These are phyloP conservation scores for Baorangia bicolor DNA, from an alignment of 768 basidiomycete species.

Conservation along the genomic window DNA sequence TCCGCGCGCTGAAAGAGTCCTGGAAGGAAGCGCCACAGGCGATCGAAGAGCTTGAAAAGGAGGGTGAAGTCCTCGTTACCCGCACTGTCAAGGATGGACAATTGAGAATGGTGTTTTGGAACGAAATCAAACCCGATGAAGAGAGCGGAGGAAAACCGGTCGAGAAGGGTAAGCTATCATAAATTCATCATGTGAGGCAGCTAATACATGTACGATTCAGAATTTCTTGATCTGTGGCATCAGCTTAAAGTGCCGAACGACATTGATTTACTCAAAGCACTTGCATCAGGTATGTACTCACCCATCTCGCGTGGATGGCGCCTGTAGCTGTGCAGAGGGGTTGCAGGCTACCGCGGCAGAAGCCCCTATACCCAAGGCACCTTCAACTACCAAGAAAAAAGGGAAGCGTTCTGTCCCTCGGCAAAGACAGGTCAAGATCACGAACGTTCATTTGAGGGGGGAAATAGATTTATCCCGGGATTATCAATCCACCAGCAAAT, in stretches of 20 bases:
- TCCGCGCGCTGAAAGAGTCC: slow-evolving; percentile 82
- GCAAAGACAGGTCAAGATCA: slow-evolving; percentile 78
- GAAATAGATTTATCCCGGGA: slow-evolving; percentile 84
- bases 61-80: slow-evolving; percentile 87
- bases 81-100: slow-evolving; percentile 82
- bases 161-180: slow-evolving; percentile 64
- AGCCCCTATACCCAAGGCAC: slow-evolving; percentile 51
- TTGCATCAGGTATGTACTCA: slow-evolving; percentile 59
- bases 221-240: slow-evolving; percentile 89
- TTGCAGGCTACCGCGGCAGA: slow-evolving; percentile 77
- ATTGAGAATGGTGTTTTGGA: slow-evolving; percentile 85
- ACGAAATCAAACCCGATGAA: slow-evolving; percentile 78
- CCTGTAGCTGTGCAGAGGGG: slow-evolving; percentile 52
- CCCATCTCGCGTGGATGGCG: not conserved
- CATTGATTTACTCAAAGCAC: slow-evolving; percentile 74
- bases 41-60: slow-evolving; percentile 86
- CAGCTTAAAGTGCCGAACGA: slow-evolving; percentile 81
- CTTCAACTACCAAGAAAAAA: slow-evolving; percentile 69
- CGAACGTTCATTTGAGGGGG: slow-evolving; percentile 84
- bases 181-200: not conserved
- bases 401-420: slow-evolving; percentile 73
- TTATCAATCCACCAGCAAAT: slow-evolving; percentile 41
- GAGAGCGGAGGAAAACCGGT: slow-evolving; percentile 68
- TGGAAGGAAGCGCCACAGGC: slow-evolving; percentile 86
- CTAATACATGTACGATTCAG: slow-evolving; percentile 38